Conservation (phyloP, 495 filamentous ascomycete species). For the Penicillium antarcticum region DNA sequence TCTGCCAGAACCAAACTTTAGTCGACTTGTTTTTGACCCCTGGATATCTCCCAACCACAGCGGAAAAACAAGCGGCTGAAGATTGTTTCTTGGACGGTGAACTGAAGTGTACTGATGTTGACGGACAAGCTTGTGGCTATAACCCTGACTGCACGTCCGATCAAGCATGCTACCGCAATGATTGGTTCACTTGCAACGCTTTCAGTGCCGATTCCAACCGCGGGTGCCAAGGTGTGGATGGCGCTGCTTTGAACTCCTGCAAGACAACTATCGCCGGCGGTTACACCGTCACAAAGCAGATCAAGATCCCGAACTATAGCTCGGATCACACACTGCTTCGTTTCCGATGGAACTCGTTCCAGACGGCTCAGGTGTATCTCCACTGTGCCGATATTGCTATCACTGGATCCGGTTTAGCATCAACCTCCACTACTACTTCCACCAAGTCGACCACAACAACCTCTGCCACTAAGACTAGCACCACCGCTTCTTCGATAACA, state of each 20-base stretch:
- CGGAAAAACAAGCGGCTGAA: slow-evolving; percentile 54
- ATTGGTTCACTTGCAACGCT: slow-evolving; percentile 56
- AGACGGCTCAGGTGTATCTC: slow-evolving; percentile 55
- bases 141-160: slow-evolving; percentile 47
- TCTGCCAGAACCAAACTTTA: slow-evolving; percentile 50
- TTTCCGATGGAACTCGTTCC: slow-evolving; percentile 56
- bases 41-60: slow-evolving; percentile 47
- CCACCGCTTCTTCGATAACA: background rate
- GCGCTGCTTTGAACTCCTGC: slow-evolving; percentile 41
- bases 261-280: slow-evolving; percentile 51
- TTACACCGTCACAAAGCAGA: slow-evolving; percentile 53
- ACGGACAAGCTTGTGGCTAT: slow-evolving; percentile 50
- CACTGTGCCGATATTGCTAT: slow-evolving; percentile 55
- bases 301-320: slow-evolving; percentile 44
- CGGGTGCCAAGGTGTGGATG: slow-evolving; percentile 50
- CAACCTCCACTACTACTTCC: background rate
- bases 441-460: background rate
- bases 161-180: slow-evolving; percentile 49
- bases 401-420: background rate
- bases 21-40: slow-evolving; percentile 51
- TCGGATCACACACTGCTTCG: slow-evolving; percentile 50
- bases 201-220: slow-evolving; percentile 32
- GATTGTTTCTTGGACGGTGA: slow-evolving; percentile 50
- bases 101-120: slow-evolving; percentile 49
- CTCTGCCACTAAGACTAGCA: background rate